Percentiles rank a stretch among this genome's conserved stretches.
Evolutionary conservation across 2,329 filamentous ascomycete genomes (phyloP).

Genomic region (Calcarisporium arbuscula): DNA sequence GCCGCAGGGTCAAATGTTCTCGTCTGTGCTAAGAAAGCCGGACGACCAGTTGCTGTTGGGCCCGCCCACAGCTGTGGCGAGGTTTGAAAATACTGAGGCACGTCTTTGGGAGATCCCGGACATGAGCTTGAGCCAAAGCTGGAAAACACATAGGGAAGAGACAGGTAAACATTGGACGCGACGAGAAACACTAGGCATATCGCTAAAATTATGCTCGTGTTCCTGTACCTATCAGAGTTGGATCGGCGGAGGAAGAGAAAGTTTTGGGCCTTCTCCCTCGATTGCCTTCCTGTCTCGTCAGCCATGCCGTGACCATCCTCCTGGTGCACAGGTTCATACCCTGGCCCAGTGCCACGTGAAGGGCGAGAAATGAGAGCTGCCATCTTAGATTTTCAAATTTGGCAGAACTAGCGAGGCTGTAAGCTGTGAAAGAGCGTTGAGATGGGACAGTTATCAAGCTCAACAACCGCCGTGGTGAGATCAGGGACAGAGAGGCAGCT

Average conservation of each 20-base stretch:
- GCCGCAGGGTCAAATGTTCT: conserved; percentile 59
- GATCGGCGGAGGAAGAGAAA: conserved; percentile 11
- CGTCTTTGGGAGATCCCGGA: conserved; percentile 28
- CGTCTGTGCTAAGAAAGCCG: conserved; percentile 67
- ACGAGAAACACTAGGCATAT: conserved; percentile 29
- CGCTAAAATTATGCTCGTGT: conserved; percentile 24
- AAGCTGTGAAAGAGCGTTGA: too few species aligned
- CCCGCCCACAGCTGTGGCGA: conserved; percentile 54
- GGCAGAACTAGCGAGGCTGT: too few species aligned
- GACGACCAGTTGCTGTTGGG: conserved; percentile 62
- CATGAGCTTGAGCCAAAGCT: conserved; percentile 17
- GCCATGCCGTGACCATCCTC: conserved; percentile 17
- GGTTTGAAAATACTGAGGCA: conserved; percentile 60
- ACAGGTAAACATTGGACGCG: conserved; percentile 28
- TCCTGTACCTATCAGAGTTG: conserved; percentile 20
- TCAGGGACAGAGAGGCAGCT: too few species aligned
- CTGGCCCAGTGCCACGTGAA: conserved; percentile 11
- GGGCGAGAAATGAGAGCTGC: conserved; percentile 10
- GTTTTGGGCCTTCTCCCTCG: not conserved
- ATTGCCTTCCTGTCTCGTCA: too few species aligned
- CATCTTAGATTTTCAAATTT: conserved; percentile 11
- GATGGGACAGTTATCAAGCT: too few species aligned
- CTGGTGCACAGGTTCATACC: conserved; percentile 28
- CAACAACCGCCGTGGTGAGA: too few species aligned
- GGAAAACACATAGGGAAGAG: conserved; percentile 24